These are phyloP conservation scores for Vigna angularis DNA, from an alignment of 306 rosid species.

Conservation along the genomic window DNA sequence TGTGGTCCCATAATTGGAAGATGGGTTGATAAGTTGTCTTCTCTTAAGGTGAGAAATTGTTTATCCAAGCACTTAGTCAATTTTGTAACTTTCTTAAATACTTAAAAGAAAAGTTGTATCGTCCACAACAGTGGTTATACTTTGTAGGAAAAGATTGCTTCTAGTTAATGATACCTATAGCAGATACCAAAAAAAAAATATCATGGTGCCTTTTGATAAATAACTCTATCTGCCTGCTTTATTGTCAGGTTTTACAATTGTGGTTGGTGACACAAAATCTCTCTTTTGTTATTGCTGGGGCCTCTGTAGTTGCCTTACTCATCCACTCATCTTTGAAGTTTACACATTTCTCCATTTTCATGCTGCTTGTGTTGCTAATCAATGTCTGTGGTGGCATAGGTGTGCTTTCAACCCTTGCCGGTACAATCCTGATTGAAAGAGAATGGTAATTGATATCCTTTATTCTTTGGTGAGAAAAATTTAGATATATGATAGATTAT, in stretches of 20 bases:
- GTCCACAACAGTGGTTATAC: too few species aligned
- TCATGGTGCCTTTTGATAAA: background rate
- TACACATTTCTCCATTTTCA: constrained; percentile 60
- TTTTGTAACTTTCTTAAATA: background rate
- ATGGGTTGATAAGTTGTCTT: constrained; percentile 70
- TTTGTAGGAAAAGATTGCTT: too few species aligned
- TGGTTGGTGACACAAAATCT: constrained; percentile 84
- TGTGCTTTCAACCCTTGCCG: constrained; percentile 83
- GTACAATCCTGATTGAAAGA: constrained; percentile 90
- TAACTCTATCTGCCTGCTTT: constrained; percentile 33
- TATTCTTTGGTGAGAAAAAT: constrained; percentile 12
- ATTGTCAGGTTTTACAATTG: constrained; percentile 73
- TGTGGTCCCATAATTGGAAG: constrained; percentile 85
- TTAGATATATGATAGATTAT: constrained; percentile 12
- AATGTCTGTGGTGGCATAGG: constrained; percentile 80
- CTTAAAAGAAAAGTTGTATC: too few species aligned
- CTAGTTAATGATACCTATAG: background rate
- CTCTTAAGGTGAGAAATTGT: constrained; percentile 58
- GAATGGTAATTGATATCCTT: constrained; percentile 80
- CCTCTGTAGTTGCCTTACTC: constrained; percentile 62
- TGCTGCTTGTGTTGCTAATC: constrained; percentile 60
- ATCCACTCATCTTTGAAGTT: constrained; percentile 61
- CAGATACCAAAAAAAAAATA: too few species aligned
- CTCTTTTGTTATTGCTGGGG: constrained; percentile 80
- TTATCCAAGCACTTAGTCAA: background rate